Conservation (phyloP, 768 basidiomycete genomes). For the Termitomyces sp. region DNA sequence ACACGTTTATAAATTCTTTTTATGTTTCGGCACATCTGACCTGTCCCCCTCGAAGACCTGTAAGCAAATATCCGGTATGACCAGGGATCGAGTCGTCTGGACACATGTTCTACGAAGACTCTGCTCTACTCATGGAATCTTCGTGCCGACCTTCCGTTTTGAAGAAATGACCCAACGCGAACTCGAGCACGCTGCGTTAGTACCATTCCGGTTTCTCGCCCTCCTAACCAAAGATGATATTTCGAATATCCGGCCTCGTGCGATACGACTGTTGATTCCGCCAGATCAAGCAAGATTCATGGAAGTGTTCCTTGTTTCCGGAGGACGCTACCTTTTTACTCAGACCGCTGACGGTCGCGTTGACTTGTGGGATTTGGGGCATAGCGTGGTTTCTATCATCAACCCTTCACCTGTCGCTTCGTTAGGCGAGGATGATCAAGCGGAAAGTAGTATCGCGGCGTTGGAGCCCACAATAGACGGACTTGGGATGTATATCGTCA, state of each 20-base stretch:
- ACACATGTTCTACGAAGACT: not conserved
- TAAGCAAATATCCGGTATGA: not conserved
- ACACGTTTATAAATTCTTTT: not conserved
- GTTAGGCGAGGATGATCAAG: constrained; percentile 2
- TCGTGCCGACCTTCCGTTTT: not conserved
- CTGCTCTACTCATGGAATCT: constrained; percentile 2
- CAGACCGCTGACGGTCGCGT: constrained; percentile 2
- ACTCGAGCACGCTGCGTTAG: constrained; percentile 1
- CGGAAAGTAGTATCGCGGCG: constrained; percentile 1
- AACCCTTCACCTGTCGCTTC: not conserved
- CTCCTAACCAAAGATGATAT: not conserved
- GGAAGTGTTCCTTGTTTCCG: constrained; percentile 3
- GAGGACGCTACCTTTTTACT: constrained; percentile 7
- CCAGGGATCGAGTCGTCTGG: constrained; percentile 1
- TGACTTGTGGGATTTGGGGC: constrained; percentile 6
- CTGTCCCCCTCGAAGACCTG: not conserved
- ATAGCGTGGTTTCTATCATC: not conserved
- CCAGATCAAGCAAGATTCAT: not conserved
- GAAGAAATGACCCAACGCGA: constrained; percentile 1
- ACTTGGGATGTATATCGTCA: constrained; percentile 1
- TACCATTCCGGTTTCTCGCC: not conserved
- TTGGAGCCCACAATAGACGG: constrained; percentile 2
- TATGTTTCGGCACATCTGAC: not conserved
- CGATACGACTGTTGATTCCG: not conserved
- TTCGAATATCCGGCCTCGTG: not conserved